phyloP scores from a whole-genome alignment of 2,329 filamentous ascomycete genomes.

The Colletotrichum endophyticum region DNA sequence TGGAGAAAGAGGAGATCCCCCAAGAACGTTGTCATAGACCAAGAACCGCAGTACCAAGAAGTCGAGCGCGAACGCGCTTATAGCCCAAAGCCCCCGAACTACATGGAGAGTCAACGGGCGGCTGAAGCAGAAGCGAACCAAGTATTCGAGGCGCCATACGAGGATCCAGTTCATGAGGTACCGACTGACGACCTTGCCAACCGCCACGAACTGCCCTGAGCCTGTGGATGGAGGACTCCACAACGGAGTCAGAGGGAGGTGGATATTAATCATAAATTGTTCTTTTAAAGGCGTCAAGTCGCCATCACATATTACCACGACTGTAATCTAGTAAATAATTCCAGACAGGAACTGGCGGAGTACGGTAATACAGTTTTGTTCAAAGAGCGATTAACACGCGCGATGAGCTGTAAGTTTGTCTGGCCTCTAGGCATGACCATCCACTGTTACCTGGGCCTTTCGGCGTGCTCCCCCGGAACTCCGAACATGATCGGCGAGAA shows the following conservation, averaged over 20 bases:
- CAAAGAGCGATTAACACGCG: neutral
- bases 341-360: neutral
- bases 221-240: too few relatives aligned
- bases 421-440: neutral
- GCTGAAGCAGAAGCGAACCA: neutral
- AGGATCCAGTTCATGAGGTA: neutral
- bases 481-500: neutral
- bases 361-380: neutral
- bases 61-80: neutral
- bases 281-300: neutral
- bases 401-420: fast-evolving
- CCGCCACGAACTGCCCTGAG: neutral
- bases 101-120: neutral
- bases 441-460: neutral
- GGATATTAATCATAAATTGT: neutral
- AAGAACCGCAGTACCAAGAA: neutral
- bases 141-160: neutral
- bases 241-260: neutral
- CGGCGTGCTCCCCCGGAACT: neutral
- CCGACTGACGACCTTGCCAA: neutral
- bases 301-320: neutral
- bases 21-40: neutral
- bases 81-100: neutral
- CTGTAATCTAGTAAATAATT: neutral
- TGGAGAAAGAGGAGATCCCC: neutral